phyloP scores from a whole-genome alignment of 2,329 filamentous ascomycete species.

The Exophiala oligosperma region DNA sequence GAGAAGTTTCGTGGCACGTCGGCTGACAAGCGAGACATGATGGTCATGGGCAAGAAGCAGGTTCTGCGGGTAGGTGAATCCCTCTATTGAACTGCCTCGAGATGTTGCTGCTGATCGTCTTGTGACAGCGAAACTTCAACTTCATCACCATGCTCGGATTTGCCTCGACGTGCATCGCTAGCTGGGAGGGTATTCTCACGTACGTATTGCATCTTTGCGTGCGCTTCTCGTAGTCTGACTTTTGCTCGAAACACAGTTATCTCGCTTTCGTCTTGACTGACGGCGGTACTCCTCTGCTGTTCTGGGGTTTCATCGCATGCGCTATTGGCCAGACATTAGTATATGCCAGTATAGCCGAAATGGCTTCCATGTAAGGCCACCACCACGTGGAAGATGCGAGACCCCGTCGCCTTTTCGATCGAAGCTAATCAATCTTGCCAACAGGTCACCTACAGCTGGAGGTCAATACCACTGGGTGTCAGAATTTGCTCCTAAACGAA shows the following conservation, averaged over 20 bases:
- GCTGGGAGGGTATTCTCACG: constrained; percentile 46
- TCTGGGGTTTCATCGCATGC: constrained; percentile 53
- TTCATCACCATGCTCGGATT: constrained; percentile 49
- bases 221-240: not conserved
- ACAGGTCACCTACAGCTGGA: constrained; percentile 38
- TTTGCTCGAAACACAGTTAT: too few species aligned
- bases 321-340: constrained; percentile 46
- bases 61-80: constrained; percentile 36
- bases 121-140: constrained; percentile 43
- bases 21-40: constrained; percentile 41
- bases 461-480: constrained; percentile 47
- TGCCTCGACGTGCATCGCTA: constrained; percentile 43
- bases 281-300: constrained; percentile 54
- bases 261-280: constrained; percentile 36
- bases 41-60: constrained; percentile 39
- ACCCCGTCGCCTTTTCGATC: not conserved
- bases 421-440: not conserved
- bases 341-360: constrained; percentile 48
- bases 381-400: not conserved
- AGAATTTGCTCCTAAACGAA: not conserved
- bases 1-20: constrained; percentile 40
- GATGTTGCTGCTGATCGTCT: not conserved
- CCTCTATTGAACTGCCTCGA: not conserved
- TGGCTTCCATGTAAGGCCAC: constrained; percentile 47
- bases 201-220: constrained; percentile 24